Base-by-base conservation (phyloP, 495 filamentous ascomycete genomes). In the Parathielavia appendiculata region DNA sequence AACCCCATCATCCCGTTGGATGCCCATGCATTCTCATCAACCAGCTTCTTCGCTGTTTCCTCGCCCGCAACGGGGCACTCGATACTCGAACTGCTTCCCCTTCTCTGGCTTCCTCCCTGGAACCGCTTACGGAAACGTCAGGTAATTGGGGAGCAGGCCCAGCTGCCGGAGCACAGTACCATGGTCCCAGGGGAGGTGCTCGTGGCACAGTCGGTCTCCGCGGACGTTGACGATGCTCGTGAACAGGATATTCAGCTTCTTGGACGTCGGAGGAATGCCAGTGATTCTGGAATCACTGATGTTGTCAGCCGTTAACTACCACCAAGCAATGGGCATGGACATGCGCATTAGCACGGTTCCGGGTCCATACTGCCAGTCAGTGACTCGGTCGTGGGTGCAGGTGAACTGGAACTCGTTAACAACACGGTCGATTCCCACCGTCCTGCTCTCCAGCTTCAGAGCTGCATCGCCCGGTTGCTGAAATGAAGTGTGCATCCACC, bases 141-240 rank as follows among this genome's bases (percentile, higher is more conserved):
- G 64, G 71, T 81, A 70, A 76, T 86, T 62, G 65, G 85, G 78
- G 39, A 96, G 66, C 47, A 95, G 66, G 0, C 90, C 90, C 0
- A 90, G 71, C 70, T 95, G 91, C 19, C 86, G 79, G 0, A 96
- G 71, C 3, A 92, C 86, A 16, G 82, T 86, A 1, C 87, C 89
- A 68, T 95, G 90, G 65, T 95, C 91, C 90, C 90, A 96, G 61
- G 88, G 86, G 17, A 92, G 84, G 63, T 92, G 86, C 70, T 96
- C 91, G 52, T 88, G 85, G 66, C 84, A 91, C 5, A 96, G 74
- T 50, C 83, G 82, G 5, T 87, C 87, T 3, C 81, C 89, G 14
- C 89, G 78, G 50, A 93, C 73, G 57, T 85, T 85, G 30, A 93
- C 86, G 12, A 95, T 85, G 60, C 80, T 84, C 5, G 90, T 86